These are phyloP conservation scores for Lentinula lateritia DNA, from an alignment of 768 basidiomycete genomes.

Conservation along the genomic window DNA sequence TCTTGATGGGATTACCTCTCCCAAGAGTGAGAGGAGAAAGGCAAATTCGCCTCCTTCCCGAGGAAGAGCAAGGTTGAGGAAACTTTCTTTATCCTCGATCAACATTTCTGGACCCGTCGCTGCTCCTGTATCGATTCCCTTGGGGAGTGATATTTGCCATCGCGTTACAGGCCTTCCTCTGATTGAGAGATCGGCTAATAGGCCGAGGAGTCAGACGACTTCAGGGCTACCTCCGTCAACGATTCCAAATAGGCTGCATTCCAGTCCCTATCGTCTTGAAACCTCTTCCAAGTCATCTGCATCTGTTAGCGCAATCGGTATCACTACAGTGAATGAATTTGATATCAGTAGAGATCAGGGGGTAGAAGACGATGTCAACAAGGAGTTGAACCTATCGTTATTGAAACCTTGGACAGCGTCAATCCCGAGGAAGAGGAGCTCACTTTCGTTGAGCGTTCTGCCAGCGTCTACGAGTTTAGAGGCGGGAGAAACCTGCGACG, in stretches of 20 bases:
- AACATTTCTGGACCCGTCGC: not conserved
- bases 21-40: not conserved
- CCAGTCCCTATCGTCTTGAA: not conserved
- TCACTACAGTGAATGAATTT: not conserved
- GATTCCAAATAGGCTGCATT: not conserved
- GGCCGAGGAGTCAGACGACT: not conserved
- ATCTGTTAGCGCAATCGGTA: not conserved
- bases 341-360: not conserved
- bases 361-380: not conserved
- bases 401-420: constrained; percentile 4
- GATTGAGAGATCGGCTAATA: not conserved
- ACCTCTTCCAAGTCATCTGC: not conserved
- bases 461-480: not conserved
- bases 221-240: not conserved
- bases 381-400: not conserved
- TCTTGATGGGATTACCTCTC: not conserved
- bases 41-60: not conserved
- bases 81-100: not conserved
- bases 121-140: not conserved
- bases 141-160: not conserved
- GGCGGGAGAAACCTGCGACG: not conserved
- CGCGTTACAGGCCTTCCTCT: not conserved
- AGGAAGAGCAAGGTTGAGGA: not conserved
- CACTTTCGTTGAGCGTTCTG: not conserved
- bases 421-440: constrained; percentile 1